These are phyloP conservation scores for Didymella exigua DNA, from an alignment of 2,329 filamentous ascomycete species.

Conservation along the genomic window DNA sequence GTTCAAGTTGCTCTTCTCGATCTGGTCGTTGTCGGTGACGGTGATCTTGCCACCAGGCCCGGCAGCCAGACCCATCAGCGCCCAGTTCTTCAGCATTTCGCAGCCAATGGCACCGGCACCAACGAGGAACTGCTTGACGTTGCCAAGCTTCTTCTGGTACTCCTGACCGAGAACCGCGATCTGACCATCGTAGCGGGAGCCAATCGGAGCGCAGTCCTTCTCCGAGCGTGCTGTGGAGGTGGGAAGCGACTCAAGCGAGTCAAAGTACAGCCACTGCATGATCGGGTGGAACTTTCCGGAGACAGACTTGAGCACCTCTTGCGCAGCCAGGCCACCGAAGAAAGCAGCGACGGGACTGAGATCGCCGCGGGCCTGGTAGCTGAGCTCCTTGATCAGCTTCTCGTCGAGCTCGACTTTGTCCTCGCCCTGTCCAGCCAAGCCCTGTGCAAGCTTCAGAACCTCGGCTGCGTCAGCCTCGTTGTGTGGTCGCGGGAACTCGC, in stretches of 20 bases:
- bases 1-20: slow-evolving; percentile 98
- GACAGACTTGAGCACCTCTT: slow-evolving; percentile 94
- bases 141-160: slow-evolving; percentile 91
- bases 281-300: slow-evolving; percentile 98
- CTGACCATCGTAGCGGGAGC: slow-evolving; percentile 92
- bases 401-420: slow-evolving; percentile 85
- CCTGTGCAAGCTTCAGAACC: slow-evolving; percentile 75
- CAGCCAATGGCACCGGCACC: slow-evolving; percentile 97
- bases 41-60: slow-evolving; percentile 87
- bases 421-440: slow-evolving; percentile 68
- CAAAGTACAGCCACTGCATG: slow-evolving; percentile 94
- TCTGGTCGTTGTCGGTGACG: slow-evolving; percentile 97
- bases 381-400: slow-evolving; percentile 89
- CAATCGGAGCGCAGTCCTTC: slow-evolving; percentile 83
- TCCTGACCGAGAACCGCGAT: slow-evolving; percentile 94
- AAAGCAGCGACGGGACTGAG: slow-evolving; percentile 91
- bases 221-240: slow-evolving; percentile 75
- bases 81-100: slow-evolving; percentile 99
- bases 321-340: slow-evolving; percentile 90
- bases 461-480: slow-evolving; percentile 82
- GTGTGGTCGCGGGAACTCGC: slow-evolving; percentile 79
- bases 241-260: slow-evolving; percentile 94
- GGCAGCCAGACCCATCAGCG: slow-evolving; percentile 93
- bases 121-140: slow-evolving; percentile 90
- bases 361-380: slow-evolving; percentile 92